Conservation (phyloP, 2,329 filamentous ascomycete genomes). For the Arthrocladium fulminans region DNA sequence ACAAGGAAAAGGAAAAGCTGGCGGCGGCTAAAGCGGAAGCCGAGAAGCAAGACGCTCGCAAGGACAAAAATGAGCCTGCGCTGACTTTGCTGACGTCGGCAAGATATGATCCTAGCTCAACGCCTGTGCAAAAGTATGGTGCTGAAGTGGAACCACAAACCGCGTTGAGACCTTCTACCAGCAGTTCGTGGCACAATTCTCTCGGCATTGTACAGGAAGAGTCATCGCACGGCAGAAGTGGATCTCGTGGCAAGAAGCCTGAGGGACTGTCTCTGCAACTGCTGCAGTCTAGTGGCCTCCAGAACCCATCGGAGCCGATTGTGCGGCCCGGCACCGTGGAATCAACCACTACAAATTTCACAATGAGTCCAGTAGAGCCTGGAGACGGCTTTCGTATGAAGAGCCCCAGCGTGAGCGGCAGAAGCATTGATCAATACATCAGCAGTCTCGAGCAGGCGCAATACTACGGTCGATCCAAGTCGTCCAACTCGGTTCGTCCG, state of each 20-base stretch:
- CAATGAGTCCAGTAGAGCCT: constrained; percentile 30
- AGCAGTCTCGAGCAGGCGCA: constrained; percentile 73
- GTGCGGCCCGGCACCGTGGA: constrained; percentile 26
- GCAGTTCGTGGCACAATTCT: constrained; percentile 6
- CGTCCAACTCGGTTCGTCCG: constrained; percentile 34
- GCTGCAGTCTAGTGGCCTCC: constrained; percentile 43
- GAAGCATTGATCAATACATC: constrained; percentile 74
- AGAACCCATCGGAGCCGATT: constrained; percentile 22
- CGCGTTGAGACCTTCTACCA: constrained; percentile 44
- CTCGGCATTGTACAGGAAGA: constrained; percentile 54
- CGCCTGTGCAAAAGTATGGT: constrained; percentile 24
- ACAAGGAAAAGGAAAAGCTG: constrained; percentile 34
- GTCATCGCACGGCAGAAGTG: constrained; percentile 48
- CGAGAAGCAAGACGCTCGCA: constrained; percentile 24
- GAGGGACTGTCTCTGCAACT: constrained; percentile 60
- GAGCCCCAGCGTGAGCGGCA: constrained; percentile 52
- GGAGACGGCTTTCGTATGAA: constrained; percentile 39
- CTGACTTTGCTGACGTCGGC: constrained; percentile 37
- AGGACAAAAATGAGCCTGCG: constrained; percentile 28
- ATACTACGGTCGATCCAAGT: constrained; percentile 48
- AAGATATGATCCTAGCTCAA: constrained; percentile 36
- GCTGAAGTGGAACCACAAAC: constrained; percentile 52
- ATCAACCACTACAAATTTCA: constrained; percentile 11
- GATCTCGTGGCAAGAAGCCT: constrained; percentile 70
- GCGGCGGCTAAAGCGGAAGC: constrained; percentile 23